Conservation (phyloP, 73 alveolate species). For the Effrenium voratum region DNA sequence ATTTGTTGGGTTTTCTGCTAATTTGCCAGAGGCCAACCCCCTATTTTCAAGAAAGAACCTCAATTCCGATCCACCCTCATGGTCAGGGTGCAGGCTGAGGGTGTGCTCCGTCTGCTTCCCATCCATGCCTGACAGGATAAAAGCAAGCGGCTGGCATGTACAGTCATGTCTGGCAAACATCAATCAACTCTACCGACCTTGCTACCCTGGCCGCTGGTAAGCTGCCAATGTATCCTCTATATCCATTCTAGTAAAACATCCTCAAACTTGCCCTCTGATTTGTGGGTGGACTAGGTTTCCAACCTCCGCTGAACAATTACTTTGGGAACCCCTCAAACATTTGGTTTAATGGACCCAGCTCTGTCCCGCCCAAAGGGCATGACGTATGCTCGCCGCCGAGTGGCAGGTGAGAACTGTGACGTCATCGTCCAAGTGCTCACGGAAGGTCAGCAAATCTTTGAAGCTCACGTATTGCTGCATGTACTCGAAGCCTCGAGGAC, state of each 20-base stretch:
- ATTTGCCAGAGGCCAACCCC: too few species aligned
- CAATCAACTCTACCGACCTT: too few species aligned
- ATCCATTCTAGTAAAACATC: too few species aligned
- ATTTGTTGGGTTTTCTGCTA: too few species aligned
- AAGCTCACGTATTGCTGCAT: conserved; percentile 92
- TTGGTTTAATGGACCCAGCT: background rate
- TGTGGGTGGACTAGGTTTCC: background rate
- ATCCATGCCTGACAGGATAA: conserved; percentile 49
- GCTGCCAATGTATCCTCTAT: too few species aligned
- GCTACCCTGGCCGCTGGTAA: too few species aligned
- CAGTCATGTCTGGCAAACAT: too few species aligned
- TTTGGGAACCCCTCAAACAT: too few species aligned
- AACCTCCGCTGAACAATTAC: background rate
- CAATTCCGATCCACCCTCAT: background rate
- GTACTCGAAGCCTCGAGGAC: conserved; percentile 67
- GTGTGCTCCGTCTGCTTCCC: conserved; percentile 45
- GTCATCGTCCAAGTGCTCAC: conserved; percentile 34
- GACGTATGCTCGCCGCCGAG: background rate
- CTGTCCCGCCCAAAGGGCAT: too few species aligned
- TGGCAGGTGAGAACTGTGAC: conserved; percentile 40
- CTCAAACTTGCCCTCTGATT: too few species aligned
- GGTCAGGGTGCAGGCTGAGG: conserved; percentile 12
- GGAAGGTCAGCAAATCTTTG: conserved; percentile 65
- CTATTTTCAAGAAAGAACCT: too few species aligned
- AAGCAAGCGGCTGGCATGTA: too few species aligned